phyloP scores from a whole-genome alignment of 2,329 filamentous ascomycete genomes.

The Pseudogymnoascus sp. region DNA sequence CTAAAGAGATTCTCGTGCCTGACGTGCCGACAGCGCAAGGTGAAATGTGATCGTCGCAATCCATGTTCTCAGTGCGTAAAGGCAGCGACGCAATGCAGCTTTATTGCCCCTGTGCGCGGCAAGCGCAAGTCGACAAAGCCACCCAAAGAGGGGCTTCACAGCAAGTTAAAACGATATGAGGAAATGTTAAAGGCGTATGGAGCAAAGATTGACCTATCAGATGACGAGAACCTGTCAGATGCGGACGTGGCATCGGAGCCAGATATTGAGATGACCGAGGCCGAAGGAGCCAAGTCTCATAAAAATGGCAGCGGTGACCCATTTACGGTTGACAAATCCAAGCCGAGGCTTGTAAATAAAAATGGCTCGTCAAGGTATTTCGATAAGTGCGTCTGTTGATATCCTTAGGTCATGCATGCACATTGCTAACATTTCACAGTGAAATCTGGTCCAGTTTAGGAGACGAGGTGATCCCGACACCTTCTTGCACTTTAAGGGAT shows the following conservation, averaged over 20 bases:
- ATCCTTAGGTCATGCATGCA: neutral
- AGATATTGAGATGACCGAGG: constrained; percentile 16
- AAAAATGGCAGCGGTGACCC: constrained; percentile 4
- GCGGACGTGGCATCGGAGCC: constrained; percentile 18
- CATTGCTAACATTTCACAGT: constrained; percentile 16
- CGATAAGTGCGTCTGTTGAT: constrained; percentile 17
- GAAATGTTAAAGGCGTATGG: constrained; percentile 17
- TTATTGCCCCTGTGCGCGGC: constrained; percentile 23
- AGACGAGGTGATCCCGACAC: constrained; percentile 23
- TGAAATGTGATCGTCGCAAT: constrained; percentile 35
- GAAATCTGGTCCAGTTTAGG: constrained; percentile 26
- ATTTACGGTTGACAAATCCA: constrained; percentile 13
- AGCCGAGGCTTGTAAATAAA: constrained; percentile 20
- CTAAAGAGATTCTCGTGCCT: constrained; percentile 26
- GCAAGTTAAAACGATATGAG: constrained; percentile 20
- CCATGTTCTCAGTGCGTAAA: constrained; percentile 40
- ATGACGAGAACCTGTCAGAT: constrained; percentile 18
- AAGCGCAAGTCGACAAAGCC: constrained; percentile 22
- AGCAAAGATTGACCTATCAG: constrained; percentile 21
- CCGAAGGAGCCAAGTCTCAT: constrained; percentile 11
- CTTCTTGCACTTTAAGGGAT: neutral
- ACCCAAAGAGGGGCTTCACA: constrained; percentile 21
- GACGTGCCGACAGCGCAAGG: constrained; percentile 34
- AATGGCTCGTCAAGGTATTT: constrained; percentile 22
- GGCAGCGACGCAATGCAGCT: constrained; percentile 31